These are phyloP conservation scores for Leccinum disarticulatum DNA, from an alignment of 768 basidiomycete species.

Conservation along the genomic window DNA sequence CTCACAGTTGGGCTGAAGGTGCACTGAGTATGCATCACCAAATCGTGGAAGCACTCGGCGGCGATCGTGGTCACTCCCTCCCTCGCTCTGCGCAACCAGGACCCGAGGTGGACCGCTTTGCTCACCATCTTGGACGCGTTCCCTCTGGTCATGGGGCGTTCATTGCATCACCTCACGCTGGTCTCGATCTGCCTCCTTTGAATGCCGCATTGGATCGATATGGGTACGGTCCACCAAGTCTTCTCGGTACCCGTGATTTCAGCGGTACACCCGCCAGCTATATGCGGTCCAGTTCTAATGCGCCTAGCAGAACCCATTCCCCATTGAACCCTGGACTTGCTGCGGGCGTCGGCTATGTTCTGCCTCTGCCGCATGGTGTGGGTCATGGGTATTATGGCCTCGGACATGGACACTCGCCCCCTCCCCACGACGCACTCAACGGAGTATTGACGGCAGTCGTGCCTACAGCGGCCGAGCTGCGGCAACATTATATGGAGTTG, in stretches of 20 bases:
- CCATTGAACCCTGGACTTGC: constrained; percentile 54
- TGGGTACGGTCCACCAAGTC: constrained; percentile 37
- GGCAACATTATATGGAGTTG: constrained; percentile 68
- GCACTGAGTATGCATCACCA: constrained; percentile 35
- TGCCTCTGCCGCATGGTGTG: constrained; percentile 39
- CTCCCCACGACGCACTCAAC: constrained; percentile 34
- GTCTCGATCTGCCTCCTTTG: constrained; percentile 66
- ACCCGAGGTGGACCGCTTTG: constrained; percentile 33
- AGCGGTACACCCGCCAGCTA: constrained; percentile 52
- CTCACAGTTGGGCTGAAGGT: constrained; percentile 35
- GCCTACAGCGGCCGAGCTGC: constrained; percentile 60
- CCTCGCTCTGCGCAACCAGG: constrained; percentile 33
- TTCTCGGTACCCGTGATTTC: constrained; percentile 34
- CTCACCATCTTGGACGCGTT: constrained; percentile 36
- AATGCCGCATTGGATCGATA: constrained; percentile 41
- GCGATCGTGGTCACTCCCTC: constrained; percentile 34
- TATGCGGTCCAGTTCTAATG: constrained; percentile 61
- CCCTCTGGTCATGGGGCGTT: constrained; percentile 36
- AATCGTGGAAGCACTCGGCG: constrained; percentile 35
- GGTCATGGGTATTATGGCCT: constrained; percentile 38
- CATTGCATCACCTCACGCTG: constrained; percentile 39
- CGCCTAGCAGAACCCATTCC: constrained; percentile 73
- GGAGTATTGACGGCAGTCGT: constrained; percentile 28
- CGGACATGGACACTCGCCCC: constrained; percentile 39
- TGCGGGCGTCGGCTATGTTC: constrained; percentile 41